Evolutionary conservation across 768 basidiomycete species (phyloP).

Genomic region (Tephrocybe sp.): DNA sequence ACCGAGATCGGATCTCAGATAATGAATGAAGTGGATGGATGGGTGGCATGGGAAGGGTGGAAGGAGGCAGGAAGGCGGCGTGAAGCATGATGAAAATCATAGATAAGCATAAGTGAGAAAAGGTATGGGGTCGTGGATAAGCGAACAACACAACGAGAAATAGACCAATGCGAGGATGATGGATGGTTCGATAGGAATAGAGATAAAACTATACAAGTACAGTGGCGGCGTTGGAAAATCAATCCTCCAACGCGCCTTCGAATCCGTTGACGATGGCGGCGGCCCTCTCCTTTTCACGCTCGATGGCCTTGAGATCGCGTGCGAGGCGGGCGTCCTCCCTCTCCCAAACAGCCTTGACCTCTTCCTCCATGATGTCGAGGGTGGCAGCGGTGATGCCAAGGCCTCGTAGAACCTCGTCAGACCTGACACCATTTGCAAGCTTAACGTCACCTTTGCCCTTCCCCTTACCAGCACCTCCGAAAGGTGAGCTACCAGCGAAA

Average conservation of each 20-base stretch:
- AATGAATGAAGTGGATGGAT: constrained; percentile 4
- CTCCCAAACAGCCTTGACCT: constrained; percentile 52
- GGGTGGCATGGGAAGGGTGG: neutral
- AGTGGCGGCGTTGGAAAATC: neutral
- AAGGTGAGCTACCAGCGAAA: constrained; percentile 42
- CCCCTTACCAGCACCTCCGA: constrained; percentile 36
- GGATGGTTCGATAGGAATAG: neutral
- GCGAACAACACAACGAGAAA: constrained; percentile 5
- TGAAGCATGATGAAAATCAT: constrained; percentile 8
- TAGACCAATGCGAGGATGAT: constrained; percentile 10
- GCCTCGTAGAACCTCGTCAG: constrained; percentile 71
- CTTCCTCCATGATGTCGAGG: constrained; percentile 47
- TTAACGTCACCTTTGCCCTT: constrained; percentile 51
- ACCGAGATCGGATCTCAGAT: constrained; percentile 9
- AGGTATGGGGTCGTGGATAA: constrained; percentile 7
- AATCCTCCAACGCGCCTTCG: constrained; percentile 21
- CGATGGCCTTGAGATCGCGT: constrained; percentile 40
- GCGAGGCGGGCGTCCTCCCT: constrained; percentile 46
- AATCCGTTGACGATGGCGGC: constrained; percentile 13
- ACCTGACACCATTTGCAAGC: constrained; percentile 61
- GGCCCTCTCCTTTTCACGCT: constrained; percentile 16
- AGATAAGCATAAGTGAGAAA: constrained; percentile 18
- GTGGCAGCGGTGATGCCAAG: constrained; percentile 46
- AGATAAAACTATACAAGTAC: constrained; percentile 3
- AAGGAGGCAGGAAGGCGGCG: constrained; percentile 9